Evolutionary conservation across 2,329 filamentous ascomycete genomes (phyloP), one percentile per base, ranked within the genome.

Genomic region (Zopfia rhizophila): DNA sequence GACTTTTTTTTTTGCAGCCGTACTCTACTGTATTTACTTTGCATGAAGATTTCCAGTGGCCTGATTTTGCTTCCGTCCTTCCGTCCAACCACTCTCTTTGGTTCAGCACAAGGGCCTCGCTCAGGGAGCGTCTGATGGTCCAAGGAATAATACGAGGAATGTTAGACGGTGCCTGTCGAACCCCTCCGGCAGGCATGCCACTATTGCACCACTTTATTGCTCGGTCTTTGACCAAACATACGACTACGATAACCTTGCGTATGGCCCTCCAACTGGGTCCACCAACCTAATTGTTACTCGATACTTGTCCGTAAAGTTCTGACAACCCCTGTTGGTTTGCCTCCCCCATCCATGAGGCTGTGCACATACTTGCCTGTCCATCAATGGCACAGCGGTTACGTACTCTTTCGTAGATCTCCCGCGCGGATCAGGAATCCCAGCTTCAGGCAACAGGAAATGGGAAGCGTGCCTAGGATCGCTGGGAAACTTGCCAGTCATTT

Each of bases 181-280:
- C 28, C 25, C 12, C 14, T 18, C 36, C 24, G 12, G 21, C 18
- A 30, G 13, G 24, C 21, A 25, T n/a, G 16, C 25, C 16, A 45
- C 33, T 30, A 58, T 53, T 50, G 42, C 51, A 52, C 47, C 57
- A 61, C 48, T 21, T 32, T 18, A 59, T 63, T 61, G 55, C 45
- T 53, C 45, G 19, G 59, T 40, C 33, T 39, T n/a, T 44, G 40
- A 48, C 58, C 59, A 61, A 43, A 58, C 40, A 51, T 21, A 14
- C 21, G 22, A 45, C 48, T 36, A 55, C 51, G 56, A 65, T 64
- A 58, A 58, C 21, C 30, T 25, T 54, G 55, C 48, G 41, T 44
- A 43, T 37, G 16, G n/a, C 33, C 8, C 30, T 40, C 38, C 32
- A 18, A 25, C 33, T n/a, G 31, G 23, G 19, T 24, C 56, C 50